Base-by-base conservation (phyloP, 2,329 filamentous ascomycete genomes). In the Ophidiomyces ophidiicola region DNA sequence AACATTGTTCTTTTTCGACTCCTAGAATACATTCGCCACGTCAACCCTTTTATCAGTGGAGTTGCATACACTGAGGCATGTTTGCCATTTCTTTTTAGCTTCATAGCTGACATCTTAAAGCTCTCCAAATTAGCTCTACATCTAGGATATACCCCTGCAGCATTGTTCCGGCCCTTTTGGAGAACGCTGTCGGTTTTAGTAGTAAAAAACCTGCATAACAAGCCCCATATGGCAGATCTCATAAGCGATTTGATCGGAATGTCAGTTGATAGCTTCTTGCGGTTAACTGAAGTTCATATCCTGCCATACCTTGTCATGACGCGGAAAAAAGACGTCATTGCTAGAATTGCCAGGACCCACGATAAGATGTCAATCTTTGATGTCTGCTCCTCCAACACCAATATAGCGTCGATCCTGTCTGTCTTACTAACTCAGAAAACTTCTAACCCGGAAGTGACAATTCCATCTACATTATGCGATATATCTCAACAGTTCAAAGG, bases 81-180 rank as follows among this genome's bases (percentile, higher is more conserved):
- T 6, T 14, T 2, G 2, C 7, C 6, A 32, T 25, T 29, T 12
- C 26, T 29, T 12, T 8, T 36, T 11, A 45, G 5, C 31, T 17
- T 38, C 15, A 17, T 42, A 15, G 19, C 29, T 33, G n/a, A 42
- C 29, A 15, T 21, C 5, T 10, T 41, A 26, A 46, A 78, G 70
- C 64, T 94, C 26, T 68, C 81, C 14, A 78, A 76, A 44, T 68
- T 96, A 34, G 81, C 86, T 1, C 72, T 79, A 36, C 65, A 69
- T 33, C 71, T 77, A 28, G 67, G 69, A 2, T 67, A 74, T 25
- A 79, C 75, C 1, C 71, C 79, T 1, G 69, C 72, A 19, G 74
- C 77, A 11, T 65, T 98, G 0, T 79, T 96, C 41, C 76, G 79
- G 40, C 86, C 88, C 0, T 96, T 86, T 57, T 96, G 88, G 87